Evolutionary conservation across 1,139 yeast genomes (phyloP), one percentile per base, ranked within the genome.

Genomic region (Candida buenavistaensis): DNA sequence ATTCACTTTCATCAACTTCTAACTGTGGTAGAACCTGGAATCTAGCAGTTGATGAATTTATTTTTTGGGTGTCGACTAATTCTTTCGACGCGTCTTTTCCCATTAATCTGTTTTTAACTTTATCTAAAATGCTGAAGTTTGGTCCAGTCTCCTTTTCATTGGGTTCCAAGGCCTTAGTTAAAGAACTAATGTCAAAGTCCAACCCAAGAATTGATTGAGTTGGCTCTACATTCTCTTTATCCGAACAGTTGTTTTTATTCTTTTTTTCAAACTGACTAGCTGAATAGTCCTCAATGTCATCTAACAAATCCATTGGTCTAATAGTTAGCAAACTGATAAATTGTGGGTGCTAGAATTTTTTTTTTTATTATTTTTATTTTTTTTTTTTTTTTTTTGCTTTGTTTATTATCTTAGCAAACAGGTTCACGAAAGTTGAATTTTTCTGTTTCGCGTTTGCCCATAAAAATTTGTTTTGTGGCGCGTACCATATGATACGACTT

Each of bases 11-110:
- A 37, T 60, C 68, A 8, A 60, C 45, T 14, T 48, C 55, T 20
- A 61, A 45, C 41, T 62, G 68, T 6, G 67, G 66, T 17, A 62
- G 42, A 22, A 37, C 41, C 31, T 54, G 57, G 14, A 43, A 39
- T 14, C 12, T 14, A 23, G 22, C 8, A 1, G 14, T 9, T 12
- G 33, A 11, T 12, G 11, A 14, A 28, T 31, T 20, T 6, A 19
- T 16, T 25, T 25, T 20, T 20, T 20, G 24, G 3, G 28, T 35
- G n/a, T 28, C 30, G 3, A 22, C 41, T 21, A 19, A 15, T 7
- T 31, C 28, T n/a, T 31, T 27, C 14, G 34, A 27, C 12, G 23
- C 27, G 29, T 23, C 26, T 16, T 23, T 26, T 9, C 45, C 45
- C 26, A 37, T 28, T 27, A 55, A 46, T 30, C 58, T 44, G 13